phyloP scores from a whole-genome alignment of 148 eudicot genomes.

The Rhododendron henanense region DNA sequence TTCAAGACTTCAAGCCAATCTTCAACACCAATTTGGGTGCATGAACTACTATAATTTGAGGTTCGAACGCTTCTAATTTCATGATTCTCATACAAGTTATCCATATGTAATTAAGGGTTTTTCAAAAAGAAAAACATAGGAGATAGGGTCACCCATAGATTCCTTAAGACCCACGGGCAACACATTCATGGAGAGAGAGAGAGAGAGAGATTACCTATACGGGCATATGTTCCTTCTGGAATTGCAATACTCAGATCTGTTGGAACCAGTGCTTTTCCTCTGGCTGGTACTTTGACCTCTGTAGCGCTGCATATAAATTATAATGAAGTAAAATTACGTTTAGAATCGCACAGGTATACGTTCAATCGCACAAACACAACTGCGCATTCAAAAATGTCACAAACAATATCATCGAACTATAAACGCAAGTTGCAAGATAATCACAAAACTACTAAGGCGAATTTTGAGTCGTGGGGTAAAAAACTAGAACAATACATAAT shows the following conservation, averaged over 20 bases:
- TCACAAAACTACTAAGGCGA: neutral
- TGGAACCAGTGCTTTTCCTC: conserved; percentile 78
- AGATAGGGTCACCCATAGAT: neutral
- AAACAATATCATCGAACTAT: neutral
- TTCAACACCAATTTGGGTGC: neutral
- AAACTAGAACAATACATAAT: neutral
- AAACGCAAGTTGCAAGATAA: neutral
- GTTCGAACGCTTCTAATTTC: neutral
- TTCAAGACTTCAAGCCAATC: neutral
- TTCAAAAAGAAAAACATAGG: neutral
- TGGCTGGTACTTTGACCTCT: conserved; percentile 72
- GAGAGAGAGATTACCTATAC: conserved; percentile 44
- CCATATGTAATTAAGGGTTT: neutral
- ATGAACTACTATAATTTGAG: neutral
- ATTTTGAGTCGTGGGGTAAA: no score
- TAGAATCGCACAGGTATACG: neutral
- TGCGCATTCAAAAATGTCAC: conserved; percentile 13
- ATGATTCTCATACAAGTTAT: neutral
- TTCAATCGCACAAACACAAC: neutral
- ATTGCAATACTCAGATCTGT: conserved; percentile 79
- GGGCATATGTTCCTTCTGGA: conserved; percentile 77
- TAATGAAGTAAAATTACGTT: neutral
- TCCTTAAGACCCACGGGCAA: neutral
- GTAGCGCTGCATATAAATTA: conserved; percentile 38
- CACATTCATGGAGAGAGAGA: neutral